phyloP scores from a whole-genome alignment of 352 stramenopile species.

The Saprolegnia parasitica region DNA sequence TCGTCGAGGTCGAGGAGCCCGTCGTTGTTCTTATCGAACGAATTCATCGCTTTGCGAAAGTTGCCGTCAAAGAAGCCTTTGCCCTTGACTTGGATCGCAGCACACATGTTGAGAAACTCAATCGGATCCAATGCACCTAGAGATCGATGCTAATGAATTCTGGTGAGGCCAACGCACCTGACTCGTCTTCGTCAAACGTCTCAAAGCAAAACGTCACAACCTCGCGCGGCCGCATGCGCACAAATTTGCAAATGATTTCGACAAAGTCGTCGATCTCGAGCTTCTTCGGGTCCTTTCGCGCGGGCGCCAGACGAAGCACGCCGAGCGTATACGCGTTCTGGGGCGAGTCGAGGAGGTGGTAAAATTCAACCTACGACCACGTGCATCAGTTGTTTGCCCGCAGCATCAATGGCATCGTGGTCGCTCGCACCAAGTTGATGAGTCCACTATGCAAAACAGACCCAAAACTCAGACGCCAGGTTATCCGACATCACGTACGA shows the following conservation, averaged over 20 bases:
- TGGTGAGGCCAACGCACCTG: not conserved
- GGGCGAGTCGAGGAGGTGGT: slow-evolving; percentile 25
- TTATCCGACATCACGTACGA: slow-evolving; percentile 22
- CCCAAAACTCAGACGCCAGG: too few species aligned
- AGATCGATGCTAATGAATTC: not conserved
- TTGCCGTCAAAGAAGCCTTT: slow-evolving; percentile 28
- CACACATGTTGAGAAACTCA: slow-evolving; percentile 30
- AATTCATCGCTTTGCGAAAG: slow-evolving; percentile 37
- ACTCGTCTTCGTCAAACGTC: slow-evolving; percentile 29
- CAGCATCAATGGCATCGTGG: too few species aligned
- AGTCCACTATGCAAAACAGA: slow-evolving; percentile 13
- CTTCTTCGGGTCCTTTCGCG: slow-evolving; percentile 14
- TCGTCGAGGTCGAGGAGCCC: slow-evolving; percentile 53
- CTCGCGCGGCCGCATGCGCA: slow-evolving; percentile 19
- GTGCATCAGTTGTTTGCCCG: too few species aligned
- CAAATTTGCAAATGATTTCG: slow-evolving; percentile 27
- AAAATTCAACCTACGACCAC: slow-evolving; percentile 20
- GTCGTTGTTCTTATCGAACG: slow-evolving; percentile 56
- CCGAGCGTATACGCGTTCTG: slow-evolving; percentile 20
- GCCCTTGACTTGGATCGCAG: slow-evolving; percentile 23
- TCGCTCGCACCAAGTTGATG: slow-evolving; percentile 13
- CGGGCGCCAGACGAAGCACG: slow-evolving; percentile 5
- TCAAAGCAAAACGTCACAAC: slow-evolving; percentile 28
- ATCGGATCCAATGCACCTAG: slow-evolving; percentile 30
- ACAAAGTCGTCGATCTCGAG: slow-evolving; percentile 29